Percentiles rank a stretch among this genome's conserved stretches.
Evolutionary conservation across 2,329 filamentous ascomycete species (phyloP).

Genomic region (Pestalotiopsis sp.): DNA sequence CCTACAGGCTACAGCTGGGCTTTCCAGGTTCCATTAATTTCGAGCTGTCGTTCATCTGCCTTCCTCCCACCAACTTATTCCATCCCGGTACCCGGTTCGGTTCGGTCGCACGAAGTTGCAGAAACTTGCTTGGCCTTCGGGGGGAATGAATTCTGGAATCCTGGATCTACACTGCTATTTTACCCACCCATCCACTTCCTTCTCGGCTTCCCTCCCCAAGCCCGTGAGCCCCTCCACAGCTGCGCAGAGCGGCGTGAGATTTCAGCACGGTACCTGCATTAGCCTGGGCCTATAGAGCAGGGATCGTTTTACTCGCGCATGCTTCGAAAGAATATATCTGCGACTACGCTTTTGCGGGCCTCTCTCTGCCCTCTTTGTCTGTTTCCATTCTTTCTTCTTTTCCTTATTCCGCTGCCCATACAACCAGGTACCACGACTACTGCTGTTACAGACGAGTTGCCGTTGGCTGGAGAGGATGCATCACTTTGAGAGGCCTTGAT

Average conservation of each 20-base stretch:
- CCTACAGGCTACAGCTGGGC: too few species aligned
- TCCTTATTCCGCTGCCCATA: background rate
- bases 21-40: too few species aligned
- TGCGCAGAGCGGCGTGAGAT: constrained; percentile 3
- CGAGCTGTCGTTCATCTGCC: too few species aligned
- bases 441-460: too few species aligned
- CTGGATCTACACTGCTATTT: background rate
- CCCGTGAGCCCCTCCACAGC: background rate
- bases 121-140: background rate
- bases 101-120: background rate
- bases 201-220: background rate
- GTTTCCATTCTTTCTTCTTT: background rate
- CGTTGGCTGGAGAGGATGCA: constrained; percentile 1
- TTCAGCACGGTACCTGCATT: constrained; percentile 16
- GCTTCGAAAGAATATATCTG: constrained; percentile 12
- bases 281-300: constrained; percentile 13
- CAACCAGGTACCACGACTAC: background rate
- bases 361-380: background rate
- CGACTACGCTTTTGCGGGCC: constrained; percentile 2
- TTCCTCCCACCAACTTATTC: too few species aligned
- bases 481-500: background rate
- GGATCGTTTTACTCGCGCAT: constrained; percentile 3
- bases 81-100: background rate
- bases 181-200: background rate
- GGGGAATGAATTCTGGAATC: background rate